Evolutionary conservation across 306 rosid species (phyloP).

Genomic region (Fragaria nilgerrensis): DNA sequence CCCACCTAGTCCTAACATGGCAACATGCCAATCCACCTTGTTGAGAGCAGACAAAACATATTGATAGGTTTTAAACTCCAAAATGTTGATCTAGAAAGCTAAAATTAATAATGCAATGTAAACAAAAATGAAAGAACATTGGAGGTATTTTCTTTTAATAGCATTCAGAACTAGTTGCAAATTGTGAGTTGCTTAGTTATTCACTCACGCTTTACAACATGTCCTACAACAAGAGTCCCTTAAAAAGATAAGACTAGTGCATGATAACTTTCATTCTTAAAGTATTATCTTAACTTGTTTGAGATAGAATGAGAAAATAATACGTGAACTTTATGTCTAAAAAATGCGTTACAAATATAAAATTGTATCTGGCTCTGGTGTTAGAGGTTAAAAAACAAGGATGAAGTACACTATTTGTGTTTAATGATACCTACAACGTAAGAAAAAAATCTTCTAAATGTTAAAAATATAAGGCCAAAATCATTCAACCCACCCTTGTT

Average conservation of each 20-base stretch:
- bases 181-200: background rate
- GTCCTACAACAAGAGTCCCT: too few species aligned
- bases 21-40: constrained; percentile 6
- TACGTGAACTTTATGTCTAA: too few species aligned
- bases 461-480: too few species aligned
- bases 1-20: constrained; percentile 16
- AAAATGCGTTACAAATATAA: too few species aligned
- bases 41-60: background rate
- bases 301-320: too few species aligned
- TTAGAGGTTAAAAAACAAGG: background rate
- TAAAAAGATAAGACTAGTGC: too few species aligned
- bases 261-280: too few species aligned
- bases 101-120: background rate
- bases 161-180: background rate
- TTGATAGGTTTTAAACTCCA: background rate
- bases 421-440: background rate
- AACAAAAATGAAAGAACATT: background rate
- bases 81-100: background rate
- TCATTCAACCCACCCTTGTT: too few species aligned
- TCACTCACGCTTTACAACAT: background rate
- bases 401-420: background rate
- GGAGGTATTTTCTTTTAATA: background rate
- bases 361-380: too few species aligned
- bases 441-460: background rate
- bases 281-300: too few species aligned